Evolutionary conservation across 2,329 filamentous ascomycete genomes (phyloP), one percentile per base, ranked within the genome.

Genomic region (Ambrosiella xylebori): DNA sequence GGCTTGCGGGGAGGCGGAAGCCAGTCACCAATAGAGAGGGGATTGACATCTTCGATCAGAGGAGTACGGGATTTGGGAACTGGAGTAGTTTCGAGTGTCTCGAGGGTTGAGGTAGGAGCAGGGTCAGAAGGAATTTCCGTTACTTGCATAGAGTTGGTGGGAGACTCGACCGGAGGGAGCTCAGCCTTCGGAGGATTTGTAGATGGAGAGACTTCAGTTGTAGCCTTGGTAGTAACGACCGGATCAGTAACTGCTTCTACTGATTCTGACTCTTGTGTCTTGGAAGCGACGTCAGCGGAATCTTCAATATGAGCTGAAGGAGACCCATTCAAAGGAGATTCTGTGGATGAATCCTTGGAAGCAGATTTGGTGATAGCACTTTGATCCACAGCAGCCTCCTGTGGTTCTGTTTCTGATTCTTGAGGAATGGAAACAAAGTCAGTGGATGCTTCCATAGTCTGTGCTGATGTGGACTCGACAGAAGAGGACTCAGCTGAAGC

Each of bases 1-100:
- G 89, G 88, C 3, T 75, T 72, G 61, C 84, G 87, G 0, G 81
- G 74, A 1, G 90, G 89, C 0, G 91, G 91, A 0, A 97, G 77
- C 38, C 95, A 76, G 13, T 77, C 71, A 39, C 66, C 70, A 12
- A 75, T 67, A n/a, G 75, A 70, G 6, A 72, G 45, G 19, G 66
- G 64, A 57, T 60, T 27, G 15, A 52, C 54, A 40, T 57, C 57
- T 19, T 52, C 58, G n/a, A 62, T 39, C 65, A 67, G 66, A 8
- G 58, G 39, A 7, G 37, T 44, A 11, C 17, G 35, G 4, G 41
- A 19, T 19, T 41, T n/a, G 39, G 39, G 3, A n/a, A 12, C 39
- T 11, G 39, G 39, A 3, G 6, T 12, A n/a, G 39, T 41, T 41
- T 11, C 11, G 39, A 36, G 2, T 7, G 45, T 2, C 17, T 27